These are phyloP conservation scores for Aspergillus steynii DNA, from an alignment of 495 filamentous ascomycete genomes.

Conservation along the genomic window DNA sequence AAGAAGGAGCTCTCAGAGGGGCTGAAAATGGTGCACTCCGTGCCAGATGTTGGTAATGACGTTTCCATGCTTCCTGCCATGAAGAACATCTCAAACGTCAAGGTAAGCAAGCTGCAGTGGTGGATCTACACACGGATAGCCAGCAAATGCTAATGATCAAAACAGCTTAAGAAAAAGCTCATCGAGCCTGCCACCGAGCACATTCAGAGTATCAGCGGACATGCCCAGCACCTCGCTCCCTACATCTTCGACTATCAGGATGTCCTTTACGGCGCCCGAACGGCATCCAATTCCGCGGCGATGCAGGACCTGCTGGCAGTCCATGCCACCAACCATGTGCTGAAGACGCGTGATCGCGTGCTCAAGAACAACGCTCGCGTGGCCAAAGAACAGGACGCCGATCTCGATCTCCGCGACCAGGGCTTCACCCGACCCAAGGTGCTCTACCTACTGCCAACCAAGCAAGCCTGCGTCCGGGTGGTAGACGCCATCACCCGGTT, in stretches of 20 bases:
- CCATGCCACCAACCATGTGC: constrained; percentile 85
- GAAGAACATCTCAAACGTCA: constrained; percentile 38
- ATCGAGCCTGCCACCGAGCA: constrained; percentile 33
- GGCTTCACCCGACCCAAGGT: constrained; percentile 95
- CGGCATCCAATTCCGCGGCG: constrained; percentile 58
- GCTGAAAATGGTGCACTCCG: constrained; percentile 42
- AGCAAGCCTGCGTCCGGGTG: constrained; percentile 76
- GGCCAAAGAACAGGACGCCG: constrained; percentile 56
- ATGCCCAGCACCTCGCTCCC: constrained; percentile 37
- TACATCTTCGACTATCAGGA: constrained; percentile 75
- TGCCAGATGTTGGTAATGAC: constrained; percentile 37
- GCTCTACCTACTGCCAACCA: constrained; percentile 83
- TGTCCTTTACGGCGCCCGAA: constrained; percentile 73
- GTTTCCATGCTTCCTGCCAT: constrained; percentile 33
- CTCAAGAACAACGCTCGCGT: constrained; percentile 88
- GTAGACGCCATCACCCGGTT: constrained; percentile 72
- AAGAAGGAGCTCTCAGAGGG: constrained; percentile 47
- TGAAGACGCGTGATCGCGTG: constrained; percentile 89
- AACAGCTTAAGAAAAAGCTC: constrained; percentile 50
- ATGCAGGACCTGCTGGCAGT: constrained; percentile 74
- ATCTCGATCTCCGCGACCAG: constrained; percentile 84
- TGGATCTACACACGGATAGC: no score
- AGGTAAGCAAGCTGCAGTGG: constrained; percentile 27
- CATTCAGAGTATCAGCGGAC: constrained; percentile 35
- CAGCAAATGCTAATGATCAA: constrained; percentile 5